phyloP scores from a whole-genome alignment of 1,284 basidiomycete genomes.

The Polyporus tsugae region DNA sequence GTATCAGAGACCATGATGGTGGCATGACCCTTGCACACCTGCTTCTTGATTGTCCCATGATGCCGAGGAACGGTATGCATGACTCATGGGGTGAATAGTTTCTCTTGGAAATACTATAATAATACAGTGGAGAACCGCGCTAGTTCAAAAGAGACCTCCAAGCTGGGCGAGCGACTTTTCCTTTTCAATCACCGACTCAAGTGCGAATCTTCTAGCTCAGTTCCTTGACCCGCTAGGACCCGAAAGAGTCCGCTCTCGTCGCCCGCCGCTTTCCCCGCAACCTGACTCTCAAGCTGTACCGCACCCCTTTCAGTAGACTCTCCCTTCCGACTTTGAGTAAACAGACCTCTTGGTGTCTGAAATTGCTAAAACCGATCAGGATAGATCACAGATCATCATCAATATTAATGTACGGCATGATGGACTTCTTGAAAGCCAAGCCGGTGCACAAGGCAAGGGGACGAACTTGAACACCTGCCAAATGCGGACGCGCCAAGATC shows the following conservation, averaged over 20 bases:
- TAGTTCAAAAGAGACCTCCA: neutral
- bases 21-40: neutral
- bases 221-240: neutral
- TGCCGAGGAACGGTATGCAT: neutral
- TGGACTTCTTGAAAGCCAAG: constrained; percentile 8
- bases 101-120: neutral
- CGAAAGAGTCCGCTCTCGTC: neutral
- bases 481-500: constrained; percentile 17
- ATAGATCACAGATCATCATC: neutral
- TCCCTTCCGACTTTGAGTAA: neutral
- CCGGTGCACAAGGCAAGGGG: neutral
- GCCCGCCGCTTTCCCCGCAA: neutral
- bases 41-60: neutral
- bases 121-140: neutral
- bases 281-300: neutral
- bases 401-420: neutral
- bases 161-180: neutral
- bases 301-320: neutral
- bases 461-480: constrained; percentile 25
- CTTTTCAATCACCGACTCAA: neutral
- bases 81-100: neutral
- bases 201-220: neutral
- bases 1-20: neutral
- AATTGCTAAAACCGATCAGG: neutral
- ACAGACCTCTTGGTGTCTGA: neutral